Evolutionary conservation across 176 grass and related monocot species (phyloP).

Genomic region (Melocanna baccifera): DNA sequence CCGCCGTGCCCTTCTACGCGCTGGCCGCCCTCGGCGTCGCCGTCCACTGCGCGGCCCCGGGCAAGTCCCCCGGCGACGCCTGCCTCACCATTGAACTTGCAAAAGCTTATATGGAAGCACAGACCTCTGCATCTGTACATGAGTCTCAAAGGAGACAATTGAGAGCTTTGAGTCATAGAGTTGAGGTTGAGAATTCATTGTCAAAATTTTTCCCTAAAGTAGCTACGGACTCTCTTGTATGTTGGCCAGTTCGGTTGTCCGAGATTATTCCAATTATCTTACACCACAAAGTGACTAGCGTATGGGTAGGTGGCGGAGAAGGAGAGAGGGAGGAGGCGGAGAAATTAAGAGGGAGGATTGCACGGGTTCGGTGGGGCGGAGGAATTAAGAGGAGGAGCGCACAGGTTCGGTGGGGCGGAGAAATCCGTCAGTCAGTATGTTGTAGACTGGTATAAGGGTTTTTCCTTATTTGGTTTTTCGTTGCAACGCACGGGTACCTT

Average conservation of each 20-base stretch:
- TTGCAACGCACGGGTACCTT: no score
- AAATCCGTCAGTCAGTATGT: no score
- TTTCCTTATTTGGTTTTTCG: no score
- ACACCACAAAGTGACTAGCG: constrained; percentile 53
- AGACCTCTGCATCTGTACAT: constrained; percentile 34
- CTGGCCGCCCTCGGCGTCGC: no score
- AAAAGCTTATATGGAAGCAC: constrained; percentile 62
- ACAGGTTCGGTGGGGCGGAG: no score
- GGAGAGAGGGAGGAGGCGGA: no score
- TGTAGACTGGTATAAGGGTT: no score
- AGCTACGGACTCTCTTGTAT: constrained; percentile 30
- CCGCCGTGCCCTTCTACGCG: constrained; percentile 35
- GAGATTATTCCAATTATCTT: constrained; percentile 39
- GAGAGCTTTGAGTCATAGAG: constrained; percentile 37
- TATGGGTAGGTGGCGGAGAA: no score
- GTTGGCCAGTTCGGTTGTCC: constrained; percentile 48
- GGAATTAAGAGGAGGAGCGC: no score
- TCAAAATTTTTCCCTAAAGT: constrained; percentile 26
- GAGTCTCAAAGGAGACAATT: constrained; percentile 39
- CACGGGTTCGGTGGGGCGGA: no score
- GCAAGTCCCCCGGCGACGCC: constrained; percentile 22
- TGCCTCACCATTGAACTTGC: constrained; percentile 65
- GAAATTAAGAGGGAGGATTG: no score
- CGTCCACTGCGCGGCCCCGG: no score
- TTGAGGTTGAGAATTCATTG: constrained; percentile 36